Evolutionary conservation across 306 rosid genomes (phyloP), one percentile per base, ranked within the genome.

Genomic region (Cucumis melo): DNA sequence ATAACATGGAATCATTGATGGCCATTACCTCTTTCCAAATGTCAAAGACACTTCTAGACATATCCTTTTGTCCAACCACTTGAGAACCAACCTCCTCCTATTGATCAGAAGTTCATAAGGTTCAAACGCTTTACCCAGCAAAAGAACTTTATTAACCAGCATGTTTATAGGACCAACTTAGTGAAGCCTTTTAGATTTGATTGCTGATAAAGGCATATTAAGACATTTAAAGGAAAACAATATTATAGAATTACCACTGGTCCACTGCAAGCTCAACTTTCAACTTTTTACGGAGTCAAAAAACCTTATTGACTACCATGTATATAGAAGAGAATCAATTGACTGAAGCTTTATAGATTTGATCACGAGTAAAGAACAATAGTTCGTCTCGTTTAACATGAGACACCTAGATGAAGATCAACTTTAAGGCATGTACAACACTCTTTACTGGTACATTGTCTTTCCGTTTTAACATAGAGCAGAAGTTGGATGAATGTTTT

Each of bases 61-160:
- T 80, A 83, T 93, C 98, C 84, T 93, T 93, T 83, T 81, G 85
- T 58, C 98, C 98, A 83, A 93, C 90, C 70, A 91, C 97, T 90
- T 93, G 98, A 79, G 97, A 87, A 77, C 88, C 83, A 60, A 91
- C 71, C 57, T 90, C 94, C 87, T 87, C 82, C 98, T 93, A 87
- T 70, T 71, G 24, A 9, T 77, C 83, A 88, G 73, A 57, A 85
- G 42, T 42, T 23, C 57, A 70, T 41, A 10, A 21, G 21, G n/a
- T 42, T 67, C 29, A 41, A 38, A 2, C 23, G 42, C 42, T 67
- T 44, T 10, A 27, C 11, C 11, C 5, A 44, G 8, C 38, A 65
- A n/a, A 29, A 10, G 11, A 44, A 21, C 8, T n/a, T 19, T 39
- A 36, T 42, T 13, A n/a, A 41, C 36, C 74, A 38, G 54, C 20